Base-by-base conservation (phyloP, 148 eudicot genomes). In the Simmondsia chinensis region DNA sequence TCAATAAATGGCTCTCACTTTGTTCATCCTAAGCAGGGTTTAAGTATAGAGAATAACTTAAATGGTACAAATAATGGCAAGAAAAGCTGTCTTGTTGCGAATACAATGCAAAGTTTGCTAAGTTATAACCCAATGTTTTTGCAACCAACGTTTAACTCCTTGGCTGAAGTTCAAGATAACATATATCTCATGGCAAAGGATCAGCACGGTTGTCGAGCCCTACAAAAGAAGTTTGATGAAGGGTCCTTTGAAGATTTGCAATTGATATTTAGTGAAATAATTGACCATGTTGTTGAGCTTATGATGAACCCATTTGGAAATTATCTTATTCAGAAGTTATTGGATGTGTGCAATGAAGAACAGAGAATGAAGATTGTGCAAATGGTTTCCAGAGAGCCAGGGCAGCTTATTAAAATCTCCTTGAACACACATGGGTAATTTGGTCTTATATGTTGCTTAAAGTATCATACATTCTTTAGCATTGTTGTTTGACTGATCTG, bases 271-370 rank as follows among this genome's bases (percentile, higher is more conserved):
- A 35, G 59, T 62, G 85, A 70, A 52, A 56, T 80, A 0, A 57
- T 74, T 51, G 46, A 59, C 46, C 75, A 77, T 68, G 69, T 74
- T 51, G 66, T 61, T 32, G 88, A 84, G 44, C 72, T 84, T 32
- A 69, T 67, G 80, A 59, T 66, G 49, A 74, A 84, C 44, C 70
- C 79, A 6, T 84, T 80, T 61, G 88, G 82, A 13, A 84, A 84
- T 37, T 84, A 84, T 49, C 75, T 83, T 20, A 63, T 83, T 20
- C 87, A 83, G 69, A 83, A 73, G 47, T 13, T 83, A 48, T 35
- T 83, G 60, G 77, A 73, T 43, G 73, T 76, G 11, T 83, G 83
- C 31, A 58, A 42, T 62, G 83, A 83, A 33, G 87, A 70, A 19
- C 94, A 83, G 48, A 68, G 63, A 48, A 64, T 59, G 56, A 66